Percentiles rank a stretch among this genome's conserved stretches.
phyloP scores from a whole-genome alignment of 2,329 filamentous ascomycete genomes.

The Colletotrichum navitas region DNA sequence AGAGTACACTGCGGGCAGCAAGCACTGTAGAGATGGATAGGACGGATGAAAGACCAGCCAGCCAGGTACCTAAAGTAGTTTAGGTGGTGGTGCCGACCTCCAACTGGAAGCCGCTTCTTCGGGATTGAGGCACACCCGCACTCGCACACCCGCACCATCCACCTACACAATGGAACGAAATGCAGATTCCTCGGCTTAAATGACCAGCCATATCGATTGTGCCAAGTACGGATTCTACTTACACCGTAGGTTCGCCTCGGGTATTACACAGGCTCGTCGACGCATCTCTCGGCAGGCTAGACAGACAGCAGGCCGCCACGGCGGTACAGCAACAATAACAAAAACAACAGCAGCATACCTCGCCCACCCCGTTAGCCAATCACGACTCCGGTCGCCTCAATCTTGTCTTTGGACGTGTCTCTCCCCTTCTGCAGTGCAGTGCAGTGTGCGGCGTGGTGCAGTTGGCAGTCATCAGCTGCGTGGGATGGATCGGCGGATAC shows the following conservation, averaged over 20 bases:
- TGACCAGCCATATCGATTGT: conserved; percentile 6
- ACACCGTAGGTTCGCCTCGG: neutral
- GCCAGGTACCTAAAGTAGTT: neutral
- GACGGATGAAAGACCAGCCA: neutral
- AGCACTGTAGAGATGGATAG: conserved; percentile 6
- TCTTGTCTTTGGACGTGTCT: conserved; percentile 26
- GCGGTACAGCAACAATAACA: conserved; percentile 13
- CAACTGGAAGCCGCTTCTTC: conserved; percentile 4
- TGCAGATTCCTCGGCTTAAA: conserved; percentile 36
- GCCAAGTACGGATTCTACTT: neutral
- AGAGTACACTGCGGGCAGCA: conserved; percentile 2
- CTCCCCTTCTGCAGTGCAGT: conserved; percentile 25
- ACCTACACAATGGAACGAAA: conserved; percentile 28
- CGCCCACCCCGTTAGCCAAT: conserved; percentile 16
- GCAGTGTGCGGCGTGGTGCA: conserved; percentile 16
- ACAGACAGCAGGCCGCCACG: conserved; percentile 29
- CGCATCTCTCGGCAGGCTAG: conserved; percentile 34
- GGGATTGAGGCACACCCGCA: conserved; percentile 11
- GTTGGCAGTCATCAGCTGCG: conserved; percentile 28
- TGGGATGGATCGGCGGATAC: conserved; percentile 38
- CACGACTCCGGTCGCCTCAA: conserved; percentile 26
- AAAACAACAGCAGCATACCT: conserved; percentile 30
- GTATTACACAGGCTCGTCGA: conserved; percentile 17
- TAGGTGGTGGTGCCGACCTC: neutral
- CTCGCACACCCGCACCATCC: neutral